Conservation (phyloP, 192 early-diverging fungal species). For the Cladochytrium replicatum region DNA sequence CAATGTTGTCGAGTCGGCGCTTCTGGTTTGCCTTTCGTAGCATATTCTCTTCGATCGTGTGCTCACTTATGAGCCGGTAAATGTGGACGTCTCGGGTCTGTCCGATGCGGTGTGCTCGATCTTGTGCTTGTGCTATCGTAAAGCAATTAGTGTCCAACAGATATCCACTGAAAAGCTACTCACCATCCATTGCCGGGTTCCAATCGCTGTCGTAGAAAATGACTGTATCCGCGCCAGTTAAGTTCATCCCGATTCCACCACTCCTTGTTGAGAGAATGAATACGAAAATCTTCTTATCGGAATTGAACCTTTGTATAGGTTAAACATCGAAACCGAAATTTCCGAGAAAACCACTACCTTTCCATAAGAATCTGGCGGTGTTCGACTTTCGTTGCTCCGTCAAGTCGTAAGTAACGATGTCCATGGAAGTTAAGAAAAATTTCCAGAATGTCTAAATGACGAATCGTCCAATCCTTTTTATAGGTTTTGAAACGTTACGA, state of each 20-base stretch:
- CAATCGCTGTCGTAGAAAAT: constrained; percentile 80
- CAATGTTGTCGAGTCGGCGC: constrained; percentile 66
- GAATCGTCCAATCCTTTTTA: constrained; percentile 1
- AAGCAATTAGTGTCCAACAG: too few species aligned
- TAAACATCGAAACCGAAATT: not conserved
- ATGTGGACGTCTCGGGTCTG: constrained; percentile 73
- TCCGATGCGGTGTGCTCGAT: constrained; percentile 73
- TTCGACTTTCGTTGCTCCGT: constrained; percentile 23
- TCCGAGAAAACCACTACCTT: not conserved
- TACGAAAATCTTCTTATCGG: constrained; percentile 38
- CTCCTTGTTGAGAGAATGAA: constrained; percentile 55
- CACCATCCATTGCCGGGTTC: constrained; percentile 74
- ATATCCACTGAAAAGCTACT: not conserved
- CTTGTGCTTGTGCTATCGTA: constrained; percentile 59
- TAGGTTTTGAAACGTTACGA: constrained; percentile 20
- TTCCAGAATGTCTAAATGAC: constrained; percentile 48
- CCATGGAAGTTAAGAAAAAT: constrained; percentile 37
- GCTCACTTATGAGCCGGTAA: constrained; percentile 53
- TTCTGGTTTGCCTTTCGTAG: constrained; percentile 47
- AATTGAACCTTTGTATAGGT: constrained; percentile 32
- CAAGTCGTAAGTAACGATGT: too few species aligned
- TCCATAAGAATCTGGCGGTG: constrained; percentile 6
- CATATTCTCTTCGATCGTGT: constrained; percentile 66
- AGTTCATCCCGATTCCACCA: constrained; percentile 62
- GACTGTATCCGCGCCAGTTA: constrained; percentile 76